Percentiles rank a stretch among this genome's conserved stretches.
Evolutionary conservation across 2,329 filamentous ascomycete species (phyloP).

Genomic region (Gnomoniopsis sp.): DNA sequence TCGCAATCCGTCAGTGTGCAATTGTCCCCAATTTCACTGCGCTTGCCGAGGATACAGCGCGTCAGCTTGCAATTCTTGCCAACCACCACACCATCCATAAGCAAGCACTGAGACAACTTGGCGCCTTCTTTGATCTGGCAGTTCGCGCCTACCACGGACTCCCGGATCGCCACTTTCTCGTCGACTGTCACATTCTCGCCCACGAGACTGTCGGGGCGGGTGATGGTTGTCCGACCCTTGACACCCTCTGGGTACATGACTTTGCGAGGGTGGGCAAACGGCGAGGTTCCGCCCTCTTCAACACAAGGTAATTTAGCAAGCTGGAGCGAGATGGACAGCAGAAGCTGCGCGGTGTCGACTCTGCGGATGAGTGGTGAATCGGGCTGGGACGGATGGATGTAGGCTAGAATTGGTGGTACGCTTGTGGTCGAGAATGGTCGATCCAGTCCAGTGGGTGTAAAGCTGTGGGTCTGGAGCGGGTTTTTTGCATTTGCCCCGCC

Average conservation of each 20-base stretch:
- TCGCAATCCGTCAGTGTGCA: constrained; percentile 84
- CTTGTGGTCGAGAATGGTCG: constrained; percentile 12
- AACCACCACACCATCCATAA: constrained; percentile 89
- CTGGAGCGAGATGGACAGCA: constrained; percentile 78
- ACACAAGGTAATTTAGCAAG: constrained; percentile 78
- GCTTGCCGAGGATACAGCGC: constrained; percentile 79
- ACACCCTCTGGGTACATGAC: constrained; percentile 81
- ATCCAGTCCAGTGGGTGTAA: background rate
- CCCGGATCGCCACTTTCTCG: constrained; percentile 88
- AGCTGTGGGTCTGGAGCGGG: background rate
- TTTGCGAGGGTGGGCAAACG: constrained; percentile 76
- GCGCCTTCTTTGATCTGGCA: constrained; percentile 85
- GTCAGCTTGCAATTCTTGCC: constrained; percentile 82
- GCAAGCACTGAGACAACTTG: constrained; percentile 77
- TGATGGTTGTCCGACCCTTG: constrained; percentile 76
- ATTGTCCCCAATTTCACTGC: constrained; percentile 79
- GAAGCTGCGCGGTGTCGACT: constrained; percentile 80
- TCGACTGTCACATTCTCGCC: constrained; percentile 87
- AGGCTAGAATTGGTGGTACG: constrained; percentile 75
- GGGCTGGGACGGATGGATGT: constrained; percentile 64
- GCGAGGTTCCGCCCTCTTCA: constrained; percentile 63
- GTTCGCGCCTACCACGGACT: constrained; percentile 81
- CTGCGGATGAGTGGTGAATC: constrained; percentile 71
- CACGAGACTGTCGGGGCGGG: constrained; percentile 75
- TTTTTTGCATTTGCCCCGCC: constrained; percentile 1